Evolutionary conservation across 192 early-diverging fungal genomes (phyloP), one percentile per base, ranked within the genome.

Genomic region (Rhizophagus sp.): DNA sequence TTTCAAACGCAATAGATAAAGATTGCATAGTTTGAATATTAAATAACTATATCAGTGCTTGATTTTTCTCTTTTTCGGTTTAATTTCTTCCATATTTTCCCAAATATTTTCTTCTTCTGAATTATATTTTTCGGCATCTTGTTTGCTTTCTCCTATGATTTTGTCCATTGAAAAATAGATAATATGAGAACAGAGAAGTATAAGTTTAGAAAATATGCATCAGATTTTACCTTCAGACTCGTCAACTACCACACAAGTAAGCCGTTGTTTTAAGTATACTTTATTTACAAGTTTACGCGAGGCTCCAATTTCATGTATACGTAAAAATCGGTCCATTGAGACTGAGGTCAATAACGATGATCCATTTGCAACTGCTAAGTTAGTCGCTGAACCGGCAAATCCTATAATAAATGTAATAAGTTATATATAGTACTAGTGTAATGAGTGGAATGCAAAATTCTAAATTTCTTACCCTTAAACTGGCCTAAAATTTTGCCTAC

Each of bases 261-360:
- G 85, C 25, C 91, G 82, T 82, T 94, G 93, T 84, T 96, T 96
- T 49, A 96, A 75, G 79, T 96, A 96, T 7, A 89, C 90, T 80
- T 95, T 90, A 39, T 91, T 83, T 52, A 84, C 44, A 62, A 90
- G 68, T 62, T 89, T 84, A 39, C 88, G 82, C 62, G 84, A 84
- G 41, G 81, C 88, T 34, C 66, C 82, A 27, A 87, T 86, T 82
- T 96, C 91, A 81, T 92, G 94, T 2, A 96, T 89, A 15, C 95
- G 90, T 71, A 96, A 74, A 69, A 92, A 93, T 61, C 95, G 87
- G 80, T 97, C 96, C 77, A 93, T 62, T 4, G 92, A 90, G 10
- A 92, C 94, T 13, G 88, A 89, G 5, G 90, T 89, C 4, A 95
- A 81, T 68, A 82, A 85, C 6, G 82, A 36, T 12, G 81, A 70